These are phyloP conservation scores for Diplodia sapinea DNA, from an alignment of 2,329 filamentous ascomycete species.

Conservation along the genomic window DNA sequence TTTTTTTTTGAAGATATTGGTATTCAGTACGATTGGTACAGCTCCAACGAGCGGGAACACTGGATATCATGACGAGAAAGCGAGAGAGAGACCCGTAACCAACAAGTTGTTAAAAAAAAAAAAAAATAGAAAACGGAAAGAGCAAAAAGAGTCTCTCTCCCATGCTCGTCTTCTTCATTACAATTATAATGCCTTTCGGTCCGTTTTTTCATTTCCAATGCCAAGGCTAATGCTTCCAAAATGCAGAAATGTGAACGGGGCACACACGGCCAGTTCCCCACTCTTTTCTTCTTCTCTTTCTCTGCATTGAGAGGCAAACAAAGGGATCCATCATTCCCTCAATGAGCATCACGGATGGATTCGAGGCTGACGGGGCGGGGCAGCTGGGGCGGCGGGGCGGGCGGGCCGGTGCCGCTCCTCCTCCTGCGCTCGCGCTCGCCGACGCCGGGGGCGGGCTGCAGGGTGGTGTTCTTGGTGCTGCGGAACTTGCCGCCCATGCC, in stretches of 20 bases:
- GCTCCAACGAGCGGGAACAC: neutral
- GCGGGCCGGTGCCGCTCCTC: slow-evolving; percentile 66
- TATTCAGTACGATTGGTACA: neutral
- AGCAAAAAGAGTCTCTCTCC: neutral
- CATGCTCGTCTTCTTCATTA: slow-evolving; percentile 4
- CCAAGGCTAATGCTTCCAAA: slow-evolving; percentile 14
- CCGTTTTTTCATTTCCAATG: slow-evolving; percentile 10
- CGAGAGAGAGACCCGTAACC: slow-evolving; percentile 1
- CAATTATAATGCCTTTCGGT: slow-evolving; percentile 4
- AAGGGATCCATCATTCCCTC: neutral
- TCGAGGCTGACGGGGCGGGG: slow-evolving; percentile 22
- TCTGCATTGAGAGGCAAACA: neutral
- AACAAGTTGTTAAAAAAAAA: neutral
- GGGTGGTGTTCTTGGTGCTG: slow-evolving; percentile 48
- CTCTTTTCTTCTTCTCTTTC: neutral
- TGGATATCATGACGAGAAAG: slow-evolving; percentile 16
- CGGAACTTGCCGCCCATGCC: slow-evolving; percentile 65
- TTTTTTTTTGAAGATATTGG: neutral
- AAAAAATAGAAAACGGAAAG: neutral
- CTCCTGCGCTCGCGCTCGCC: slow-evolving; percentile 65
- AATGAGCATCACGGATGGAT: slow-evolving; percentile 10
- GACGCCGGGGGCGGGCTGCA: slow-evolving; percentile 51
- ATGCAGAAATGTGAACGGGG: slow-evolving; percentile 2
- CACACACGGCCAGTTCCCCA: neutral
- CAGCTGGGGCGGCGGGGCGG: slow-evolving; percentile 42